Evolutionary conservation across 1,284 basidiomycete genomes (phyloP), one percentile per base, ranked within the genome.

Genomic region (Heterobasidion occidentale): DNA sequence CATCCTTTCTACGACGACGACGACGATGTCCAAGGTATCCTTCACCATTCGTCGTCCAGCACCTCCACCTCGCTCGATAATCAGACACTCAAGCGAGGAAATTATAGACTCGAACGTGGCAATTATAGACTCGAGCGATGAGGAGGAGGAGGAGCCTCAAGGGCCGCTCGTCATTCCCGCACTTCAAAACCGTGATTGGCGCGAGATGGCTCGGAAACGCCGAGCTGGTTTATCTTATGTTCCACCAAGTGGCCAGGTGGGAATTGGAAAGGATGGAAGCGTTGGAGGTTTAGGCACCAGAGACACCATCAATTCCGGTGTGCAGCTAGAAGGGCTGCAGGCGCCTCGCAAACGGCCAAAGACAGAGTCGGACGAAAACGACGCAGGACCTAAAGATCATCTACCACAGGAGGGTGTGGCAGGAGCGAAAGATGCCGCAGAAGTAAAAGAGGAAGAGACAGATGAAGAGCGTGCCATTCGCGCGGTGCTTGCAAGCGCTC

Each of bases 121-220:
- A 27, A 63, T 68, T 19, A 79, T 84, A 60, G 55, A 45, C 19
- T 51, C 45, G 2, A 51, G 59, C 47, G 60, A 60, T 9, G 84
- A 83, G 45, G 85, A 86, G 50, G 82, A 83, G 38, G 12, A n/a
- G 6, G 78, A 77, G 59, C 70, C 78, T 33, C 68, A 85, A 49
- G 80, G 76, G 2, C 90, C 89, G 0, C 79, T 96, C 11, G 83
- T 95, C 36, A 97, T 98, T 52, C 86, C 92, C 4, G 76, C 91
- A 0, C 74, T 89, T 46, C 77, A 92, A 61, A 94, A 97, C 66
- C 80, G 83, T 38, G 94, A 97, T 67, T 98, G 94, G 94, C 77
- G 90, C 49, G 86, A 86, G 56, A 71, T 85, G 9, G 89, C 89
- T 11, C 77, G 84, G 50, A 83, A 79, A 70, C 71, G 77, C 12